Percentiles rank a stretch among this genome's conserved stretches.
Evolutionary conservation across 2,329 filamentous ascomycete species (phyloP).

Genomic region (Pyrenophora tritici-repentis): DNA sequence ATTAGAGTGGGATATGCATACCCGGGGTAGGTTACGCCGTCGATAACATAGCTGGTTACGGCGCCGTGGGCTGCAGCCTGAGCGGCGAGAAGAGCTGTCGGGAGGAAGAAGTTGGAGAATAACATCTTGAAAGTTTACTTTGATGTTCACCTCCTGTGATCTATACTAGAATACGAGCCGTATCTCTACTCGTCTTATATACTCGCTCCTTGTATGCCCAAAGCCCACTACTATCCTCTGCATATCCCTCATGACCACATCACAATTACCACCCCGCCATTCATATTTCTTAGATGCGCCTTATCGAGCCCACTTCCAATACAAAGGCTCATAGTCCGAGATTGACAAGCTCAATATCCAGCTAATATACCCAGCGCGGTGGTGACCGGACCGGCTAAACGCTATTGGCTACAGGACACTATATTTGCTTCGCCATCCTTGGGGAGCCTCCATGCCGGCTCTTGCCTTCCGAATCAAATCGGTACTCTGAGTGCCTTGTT

Average conservation of each 20-base stretch:
- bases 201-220: constrained; percentile 6
- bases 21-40: constrained; percentile 41
- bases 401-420: constrained; percentile 27
- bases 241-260: constrained; percentile 14
- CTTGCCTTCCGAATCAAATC: constrained; percentile 25
- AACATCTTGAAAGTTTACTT: constrained; percentile 40
- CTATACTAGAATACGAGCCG: background rate
- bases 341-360: constrained; percentile 30
- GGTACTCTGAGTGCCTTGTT: constrained; percentile 31
- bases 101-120: constrained; percentile 43
- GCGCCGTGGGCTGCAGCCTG: constrained; percentile 44
- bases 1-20: constrained; percentile 26
- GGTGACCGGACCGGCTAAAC: constrained; percentile 27
- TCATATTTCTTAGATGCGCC: constrained; percentile 10
- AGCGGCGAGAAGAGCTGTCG: constrained; percentile 36
- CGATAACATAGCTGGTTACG: constrained; percentile 44
- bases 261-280: constrained; percentile 3
- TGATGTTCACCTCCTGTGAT: background rate
- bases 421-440: constrained; percentile 20
- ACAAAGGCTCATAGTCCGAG: constrained; percentile 12
- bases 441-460: constrained; percentile 29
- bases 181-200: constrained; percentile 20
- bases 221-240: constrained; percentile 9
- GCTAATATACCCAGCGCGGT: constrained; percentile 23
- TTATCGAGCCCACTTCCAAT: constrained; percentile 21